These are phyloP conservation scores for Dipsacomyces acuminosporus DNA, from an alignment of 371 early-diverging fungal species.

Conservation along the genomic window DNA sequence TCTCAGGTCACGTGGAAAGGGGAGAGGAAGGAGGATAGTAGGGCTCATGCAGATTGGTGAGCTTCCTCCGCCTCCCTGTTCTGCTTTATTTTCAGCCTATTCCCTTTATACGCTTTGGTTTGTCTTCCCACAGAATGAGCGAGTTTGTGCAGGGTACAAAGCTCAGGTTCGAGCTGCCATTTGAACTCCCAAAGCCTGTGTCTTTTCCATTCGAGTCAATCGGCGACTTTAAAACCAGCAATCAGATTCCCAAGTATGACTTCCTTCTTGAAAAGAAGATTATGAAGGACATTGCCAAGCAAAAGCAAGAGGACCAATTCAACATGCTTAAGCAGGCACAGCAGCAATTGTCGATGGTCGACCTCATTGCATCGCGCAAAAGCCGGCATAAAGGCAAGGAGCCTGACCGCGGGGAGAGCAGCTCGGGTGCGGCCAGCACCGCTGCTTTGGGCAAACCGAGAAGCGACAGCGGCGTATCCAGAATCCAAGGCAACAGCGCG, in stretches of 20 bases:
- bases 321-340: slow-evolving; percentile 35
- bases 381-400: slow-evolving; percentile 41
- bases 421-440: background rate
- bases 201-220: slow-evolving; percentile 47
- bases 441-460: slow-evolving; percentile 12
- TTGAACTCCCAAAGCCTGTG: slow-evolving; percentile 38
- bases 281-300: slow-evolving; percentile 41
- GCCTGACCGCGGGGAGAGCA: slow-evolving; percentile 17
- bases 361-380: slow-evolving; percentile 44
- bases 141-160: slow-evolving; percentile 40
- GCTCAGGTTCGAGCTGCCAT: slow-evolving; percentile 40
- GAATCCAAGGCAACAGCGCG: slow-evolving; percentile 1
- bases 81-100: background rate
- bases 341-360: slow-evolving; percentile 45
- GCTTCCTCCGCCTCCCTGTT: too few relatives aligned
- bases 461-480: slow-evolving; percentile 33
- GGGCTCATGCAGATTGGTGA: too few relatives aligned
- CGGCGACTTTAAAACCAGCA: slow-evolving; percentile 37
- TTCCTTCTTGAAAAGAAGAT: slow-evolving; percentile 43
- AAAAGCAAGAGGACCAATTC: slow-evolving; percentile 39
- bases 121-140: too few relatives aligned
- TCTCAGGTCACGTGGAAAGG: too few relatives aligned
- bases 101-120: too few relatives aligned
- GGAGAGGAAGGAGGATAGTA: too few relatives aligned
- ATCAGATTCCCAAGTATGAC: slow-evolving; percentile 45